Evolutionary conservation across 2,329 filamentous ascomycete species (phyloP).

Genomic region (Purpureocillium takamizusanense): DNA sequence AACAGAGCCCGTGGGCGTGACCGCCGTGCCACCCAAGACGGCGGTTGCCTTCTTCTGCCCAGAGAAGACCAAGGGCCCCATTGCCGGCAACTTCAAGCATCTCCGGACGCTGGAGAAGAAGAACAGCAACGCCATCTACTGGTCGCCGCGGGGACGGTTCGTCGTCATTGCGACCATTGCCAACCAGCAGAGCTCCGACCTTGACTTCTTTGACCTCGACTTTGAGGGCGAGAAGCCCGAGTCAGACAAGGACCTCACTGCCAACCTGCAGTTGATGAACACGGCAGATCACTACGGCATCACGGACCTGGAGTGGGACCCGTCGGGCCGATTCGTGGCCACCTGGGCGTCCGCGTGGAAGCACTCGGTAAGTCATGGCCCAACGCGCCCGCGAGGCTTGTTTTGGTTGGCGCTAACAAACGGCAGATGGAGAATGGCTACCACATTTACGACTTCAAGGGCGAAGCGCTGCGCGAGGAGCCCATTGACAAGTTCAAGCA

Average conservation of each 20-base stretch:
- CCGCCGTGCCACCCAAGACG: slow-evolving; percentile 86
- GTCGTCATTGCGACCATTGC: slow-evolving; percentile 89
- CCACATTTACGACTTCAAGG: slow-evolving; percentile 95
- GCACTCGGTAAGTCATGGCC: slow-evolving; percentile 64
- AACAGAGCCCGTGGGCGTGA: slow-evolving; percentile 68
- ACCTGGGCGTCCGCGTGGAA: slow-evolving; percentile 94
- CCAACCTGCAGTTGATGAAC: slow-evolving; percentile 92
- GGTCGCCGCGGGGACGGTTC: slow-evolving; percentile 92
- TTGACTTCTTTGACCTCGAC: slow-evolving; percentile 96
- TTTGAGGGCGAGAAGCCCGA: slow-evolving; percentile 96
- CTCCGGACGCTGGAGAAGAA: slow-evolving; percentile 95
- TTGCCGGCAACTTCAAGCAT: slow-evolving; percentile 90
- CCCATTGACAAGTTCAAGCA: slow-evolving; percentile 97
- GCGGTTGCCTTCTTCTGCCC: slow-evolving; percentile 93
- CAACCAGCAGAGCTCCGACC: slow-evolving; percentile 86
- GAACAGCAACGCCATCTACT: slow-evolving; percentile 99
- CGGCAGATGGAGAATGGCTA: slow-evolving; percentile 96
- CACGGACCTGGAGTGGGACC: slow-evolving; percentile 97
- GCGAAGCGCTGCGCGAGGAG: slow-evolving; percentile 81
- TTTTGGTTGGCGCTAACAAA: slow-evolving; percentile 7
- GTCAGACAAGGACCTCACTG: slow-evolving; percentile 85
- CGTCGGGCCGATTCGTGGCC: slow-evolving; percentile 87
- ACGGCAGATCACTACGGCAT: slow-evolving; percentile 93
- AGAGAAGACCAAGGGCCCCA: slow-evolving; percentile 78
- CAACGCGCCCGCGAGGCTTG: not conserved